phyloP scores from a whole-genome alignment of 73 alveolate genomes.

The Paramecium caudatum region DNA sequence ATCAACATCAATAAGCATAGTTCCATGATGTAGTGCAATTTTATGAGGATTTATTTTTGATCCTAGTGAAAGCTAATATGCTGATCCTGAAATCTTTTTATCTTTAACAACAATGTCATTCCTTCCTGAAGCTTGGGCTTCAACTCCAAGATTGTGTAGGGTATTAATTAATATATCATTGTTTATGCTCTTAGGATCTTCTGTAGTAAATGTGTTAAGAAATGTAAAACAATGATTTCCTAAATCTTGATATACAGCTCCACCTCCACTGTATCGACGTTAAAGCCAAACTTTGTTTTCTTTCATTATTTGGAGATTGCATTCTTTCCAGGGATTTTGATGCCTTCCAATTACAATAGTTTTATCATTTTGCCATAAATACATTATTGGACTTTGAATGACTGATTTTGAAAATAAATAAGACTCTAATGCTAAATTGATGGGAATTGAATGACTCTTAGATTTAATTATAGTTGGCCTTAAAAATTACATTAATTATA shows the following conservation, averaged over 20 bases:
- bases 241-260: conserved; percentile 90
- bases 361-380: conserved; percentile 87
- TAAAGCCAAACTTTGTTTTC: conserved; percentile 81
- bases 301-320: conserved; percentile 83
- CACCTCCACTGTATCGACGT: conserved; percentile 94
- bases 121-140: conserved; percentile 91
- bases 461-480: conserved; percentile 44
- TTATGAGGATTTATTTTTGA: conserved; percentile 80
- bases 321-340: conserved; percentile 95
- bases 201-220: conserved; percentile 77
- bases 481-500: conserved; percentile 9
- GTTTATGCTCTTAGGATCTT: conserved; percentile 87
- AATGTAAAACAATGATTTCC: conserved; percentile 91
- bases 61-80: conserved; percentile 85
- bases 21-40: conserved; percentile 93
- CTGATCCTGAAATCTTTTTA: conserved; percentile 88
- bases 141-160: conserved; percentile 77
- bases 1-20: conserved; percentile 89
- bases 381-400: conserved; percentile 46
- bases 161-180: conserved; percentile 87
- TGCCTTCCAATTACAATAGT: conserved; percentile 95
- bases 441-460: background rate
- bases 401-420: conserved; percentile 4
- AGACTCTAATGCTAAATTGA: conserved; percentile 38
- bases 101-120: conserved; percentile 91